phyloP scores from a whole-genome alignment of 129 eudicot species.

The Arctium lappa region DNA sequence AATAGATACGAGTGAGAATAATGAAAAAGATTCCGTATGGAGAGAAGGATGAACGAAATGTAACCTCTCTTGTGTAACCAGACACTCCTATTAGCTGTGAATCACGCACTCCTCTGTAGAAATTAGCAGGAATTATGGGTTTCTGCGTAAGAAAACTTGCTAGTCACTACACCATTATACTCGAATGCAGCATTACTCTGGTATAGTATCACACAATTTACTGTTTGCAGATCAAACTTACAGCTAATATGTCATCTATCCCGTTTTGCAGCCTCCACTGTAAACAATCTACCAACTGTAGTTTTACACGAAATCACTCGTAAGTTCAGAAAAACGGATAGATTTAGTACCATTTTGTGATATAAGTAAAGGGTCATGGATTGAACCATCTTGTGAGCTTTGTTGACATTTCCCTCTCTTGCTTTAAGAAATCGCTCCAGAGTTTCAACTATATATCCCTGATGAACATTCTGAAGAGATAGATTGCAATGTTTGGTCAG shows the following conservation, averaged over 20 bases:
- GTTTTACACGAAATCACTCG: constrained; percentile 20
- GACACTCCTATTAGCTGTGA: constrained; percentile 72
- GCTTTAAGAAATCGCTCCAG: constrained; percentile 67
- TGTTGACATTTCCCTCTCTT: constrained; percentile 64
- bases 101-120: constrained; percentile 68
- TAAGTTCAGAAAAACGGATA: neutral
- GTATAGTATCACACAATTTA: neutral
- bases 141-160: constrained; percentile 40
- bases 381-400: constrained; percentile 67
- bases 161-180: neutral
- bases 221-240: constrained; percentile 23
- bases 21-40: neutral
- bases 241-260: constrained; percentile 70
- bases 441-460: constrained; percentile 56
- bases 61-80: constrained; percentile 72
- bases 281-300: constrained; percentile 70
- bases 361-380: neutral
- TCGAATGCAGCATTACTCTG: neutral
- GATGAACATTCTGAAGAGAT: constrained; percentile 69
- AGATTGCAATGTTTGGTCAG: neutral
- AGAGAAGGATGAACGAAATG: constrained; percentile 6
- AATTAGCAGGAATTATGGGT: constrained; percentile 58
- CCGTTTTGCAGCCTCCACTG: constrained; percentile 72
- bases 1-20: neutral
- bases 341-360: neutral